Evolutionary conservation across 208 protist genomes (phyloP), one percentile per base, ranked within the genome.

Genomic region (Trypanosoma mega): DNA sequence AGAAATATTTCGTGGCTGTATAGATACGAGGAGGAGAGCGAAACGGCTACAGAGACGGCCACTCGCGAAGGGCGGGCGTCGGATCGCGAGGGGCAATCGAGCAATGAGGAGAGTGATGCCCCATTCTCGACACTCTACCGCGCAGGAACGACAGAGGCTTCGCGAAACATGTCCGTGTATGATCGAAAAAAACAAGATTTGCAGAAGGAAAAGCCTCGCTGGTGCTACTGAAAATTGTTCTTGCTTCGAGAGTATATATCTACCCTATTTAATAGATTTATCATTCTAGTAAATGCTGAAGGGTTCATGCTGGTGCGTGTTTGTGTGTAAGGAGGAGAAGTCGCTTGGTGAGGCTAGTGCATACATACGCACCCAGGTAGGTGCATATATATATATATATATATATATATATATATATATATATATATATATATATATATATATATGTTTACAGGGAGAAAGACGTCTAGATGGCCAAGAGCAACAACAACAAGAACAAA

Each of bases 141-240:
- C 23, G 7, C 37, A 16, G 18, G 36, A 5, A 16, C 41, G 44
- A 8, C 8, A 1, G 31, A 12, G 27, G 12, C 14, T 18, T 34
- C 2, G 34, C 33, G 36, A 11, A 18, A 31, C 41, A 27, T 36
- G 16, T 72, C 71, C 36, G 57, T 75, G 9, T 73, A 77, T 43
- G 76, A 78, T 23, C 53, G 67, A 43, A 74, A 72, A 47, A 26
- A 39, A 11, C 43, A 45, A 20, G 70, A 74, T 3, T 18, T 73
- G 3, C 48, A 56, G 16, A 48, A 70, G 26, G 33, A 57, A 24
- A 58, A 63, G 56, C 76, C 76, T 3, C 45, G 54, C 11, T 83
- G 76, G 76, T 48, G 53, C 29, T 61, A 70, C 46, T 82, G 63
- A 63, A 50, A 56, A 12, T 18, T 20, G 16, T 53, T 24, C 20